Evolutionary conservation across 2,329 filamentous ascomycete species (phyloP).

Genomic region (Aspergillus pseudoviridinutans): DNA sequence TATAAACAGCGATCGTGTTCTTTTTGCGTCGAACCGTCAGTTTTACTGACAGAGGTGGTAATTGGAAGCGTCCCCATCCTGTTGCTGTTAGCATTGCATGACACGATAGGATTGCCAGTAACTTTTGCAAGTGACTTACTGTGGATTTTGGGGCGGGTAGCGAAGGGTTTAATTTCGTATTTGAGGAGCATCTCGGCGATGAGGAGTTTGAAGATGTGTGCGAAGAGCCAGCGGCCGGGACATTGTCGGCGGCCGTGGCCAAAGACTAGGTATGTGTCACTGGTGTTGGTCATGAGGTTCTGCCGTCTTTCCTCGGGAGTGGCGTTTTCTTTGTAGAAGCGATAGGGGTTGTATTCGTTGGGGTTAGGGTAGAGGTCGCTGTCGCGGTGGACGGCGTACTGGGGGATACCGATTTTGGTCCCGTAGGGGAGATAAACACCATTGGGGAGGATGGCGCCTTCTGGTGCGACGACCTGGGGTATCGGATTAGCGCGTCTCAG

Average conservation of each 20-base stretch:
- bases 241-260: conserved; percentile 13
- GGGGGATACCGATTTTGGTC: conserved; percentile 12
- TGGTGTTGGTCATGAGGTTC: conserved; percentile 7
- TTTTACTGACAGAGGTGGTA: conserved; percentile 9
- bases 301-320: conserved; percentile 2
- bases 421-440: conserved; percentile 9
- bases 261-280: conserved; percentile 11
- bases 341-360: conserved; percentile 9
- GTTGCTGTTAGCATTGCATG: background rate
- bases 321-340: conserved; percentile 5
- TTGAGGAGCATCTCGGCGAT: conserved; percentile 12
- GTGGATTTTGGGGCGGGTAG: conserved; percentile 8
- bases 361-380: conserved; percentile 9
- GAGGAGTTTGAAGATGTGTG: conserved; percentile 9
- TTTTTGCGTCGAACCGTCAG: conserved; percentile 9
- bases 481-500: background rate
- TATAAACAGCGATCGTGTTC: background rate
- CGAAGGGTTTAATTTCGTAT: conserved; percentile 11
- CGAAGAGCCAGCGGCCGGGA: conserved; percentile 11
- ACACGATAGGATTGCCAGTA: too few relatives aligned
- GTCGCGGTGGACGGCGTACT: conserved; percentile 14
- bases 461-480: conserved; percentile 6
- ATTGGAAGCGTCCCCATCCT: conserved; percentile 14
- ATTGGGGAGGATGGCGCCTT: conserved; percentile 6
- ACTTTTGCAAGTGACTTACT: background rate